These are phyloP conservation scores for Globisporangium nodosum DNA, from an alignment of 352 stramenopile species.

Conservation along the genomic window DNA sequence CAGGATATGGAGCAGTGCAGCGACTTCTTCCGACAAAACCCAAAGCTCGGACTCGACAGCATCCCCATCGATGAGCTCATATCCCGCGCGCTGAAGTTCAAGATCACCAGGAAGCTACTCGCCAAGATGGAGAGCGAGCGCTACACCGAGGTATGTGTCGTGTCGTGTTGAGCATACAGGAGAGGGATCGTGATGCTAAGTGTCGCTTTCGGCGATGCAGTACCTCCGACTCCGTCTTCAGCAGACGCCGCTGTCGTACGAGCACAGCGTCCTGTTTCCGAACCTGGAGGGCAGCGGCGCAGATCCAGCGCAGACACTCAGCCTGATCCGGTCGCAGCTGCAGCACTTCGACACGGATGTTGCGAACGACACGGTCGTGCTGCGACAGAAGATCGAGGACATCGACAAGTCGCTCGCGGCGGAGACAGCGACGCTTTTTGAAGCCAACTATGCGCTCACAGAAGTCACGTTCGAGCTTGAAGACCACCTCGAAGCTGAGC, in stretches of 20 bases:
- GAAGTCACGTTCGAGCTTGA: constrained; percentile 61
- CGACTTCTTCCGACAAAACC: constrained; percentile 62
- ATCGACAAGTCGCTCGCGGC: constrained; percentile 51
- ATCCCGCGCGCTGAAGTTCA: constrained; percentile 38
- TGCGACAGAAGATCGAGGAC: constrained; percentile 76
- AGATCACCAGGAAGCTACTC: constrained; percentile 59
- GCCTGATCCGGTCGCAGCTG: constrained; percentile 58
- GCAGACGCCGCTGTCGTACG: constrained; percentile 46
- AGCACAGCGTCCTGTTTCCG: constrained; percentile 70
- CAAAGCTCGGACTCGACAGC: constrained; percentile 35
- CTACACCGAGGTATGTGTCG: constrained; percentile 43
- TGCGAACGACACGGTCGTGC: constrained; percentile 59
- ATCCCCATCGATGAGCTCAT: constrained; percentile 41
- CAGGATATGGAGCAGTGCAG: constrained; percentile 75
- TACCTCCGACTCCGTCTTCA: constrained; percentile 71
- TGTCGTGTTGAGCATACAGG: background rate
- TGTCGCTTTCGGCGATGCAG: constrained; percentile 18
- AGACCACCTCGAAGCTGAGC: constrained; percentile 42
- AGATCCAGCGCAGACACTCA: constrained; percentile 36
- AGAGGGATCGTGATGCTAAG: background rate
- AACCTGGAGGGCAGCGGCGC: constrained; percentile 34
- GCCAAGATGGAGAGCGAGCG: constrained; percentile 60
- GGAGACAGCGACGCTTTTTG: constrained; percentile 43
- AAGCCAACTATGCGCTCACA: constrained; percentile 52
- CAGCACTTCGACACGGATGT: constrained; percentile 55